A percentile compares a stretch with the other conserved stretches of the same genome.
phyloP scores from a whole-genome alignment of 495 filamentous ascomycete species.

The Penicillium samsonianum region DNA sequence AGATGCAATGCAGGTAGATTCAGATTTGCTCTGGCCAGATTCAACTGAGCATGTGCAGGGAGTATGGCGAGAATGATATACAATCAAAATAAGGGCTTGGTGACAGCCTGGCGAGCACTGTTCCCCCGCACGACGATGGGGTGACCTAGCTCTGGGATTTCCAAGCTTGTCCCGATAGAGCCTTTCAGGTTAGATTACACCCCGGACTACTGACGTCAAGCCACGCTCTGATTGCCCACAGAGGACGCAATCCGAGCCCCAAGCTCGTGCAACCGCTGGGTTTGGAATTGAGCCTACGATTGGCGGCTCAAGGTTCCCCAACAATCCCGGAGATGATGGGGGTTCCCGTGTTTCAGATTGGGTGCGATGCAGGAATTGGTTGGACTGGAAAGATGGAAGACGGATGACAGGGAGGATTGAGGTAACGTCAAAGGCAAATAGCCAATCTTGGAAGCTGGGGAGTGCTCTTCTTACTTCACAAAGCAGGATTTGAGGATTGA shows the following conservation, averaged over 20 bases:
- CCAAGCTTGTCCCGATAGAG: background rate
- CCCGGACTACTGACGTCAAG: slow-evolving; percentile 32
- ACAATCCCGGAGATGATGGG: slow-evolving; percentile 29
- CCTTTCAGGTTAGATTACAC: slow-evolving; percentile 23
- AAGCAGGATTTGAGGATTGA: slow-evolving; percentile 9
- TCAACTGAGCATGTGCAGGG: slow-evolving; percentile 17
- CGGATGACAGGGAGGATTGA: slow-evolving; percentile 4
- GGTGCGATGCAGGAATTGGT: slow-evolving; percentile 22
- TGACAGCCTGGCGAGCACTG: slow-evolving; percentile 12
- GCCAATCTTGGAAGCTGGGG: background rate
- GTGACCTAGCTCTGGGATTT: slow-evolving; percentile 15
- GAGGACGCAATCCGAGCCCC: slow-evolving; percentile 30
- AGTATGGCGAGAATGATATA: slow-evolving; percentile 23
- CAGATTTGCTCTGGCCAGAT: slow-evolving; percentile 16
- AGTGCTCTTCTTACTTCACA: slow-evolving; percentile 12
- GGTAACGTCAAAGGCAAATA: slow-evolving; percentile 15
- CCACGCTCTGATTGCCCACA: slow-evolving; percentile 23
- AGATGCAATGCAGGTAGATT: slow-evolving; percentile 13
- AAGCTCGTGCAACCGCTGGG: slow-evolving; percentile 21
- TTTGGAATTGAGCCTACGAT: slow-evolving; percentile 29
- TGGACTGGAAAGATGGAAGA: slow-evolving; percentile 23
- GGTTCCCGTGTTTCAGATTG: slow-evolving; percentile 32
- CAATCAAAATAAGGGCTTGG: slow-evolving; percentile 9
- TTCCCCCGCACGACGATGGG: slow-evolving; percentile 13
- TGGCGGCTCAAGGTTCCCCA: slow-evolving; percentile 24